A percentile compares a stretch with the other conserved stretches of the same genome.
These are phyloP conservation scores for Narthecium ossifragum DNA, from an alignment of 106 monocot genomes.

Conservation along the genomic window DNA sequence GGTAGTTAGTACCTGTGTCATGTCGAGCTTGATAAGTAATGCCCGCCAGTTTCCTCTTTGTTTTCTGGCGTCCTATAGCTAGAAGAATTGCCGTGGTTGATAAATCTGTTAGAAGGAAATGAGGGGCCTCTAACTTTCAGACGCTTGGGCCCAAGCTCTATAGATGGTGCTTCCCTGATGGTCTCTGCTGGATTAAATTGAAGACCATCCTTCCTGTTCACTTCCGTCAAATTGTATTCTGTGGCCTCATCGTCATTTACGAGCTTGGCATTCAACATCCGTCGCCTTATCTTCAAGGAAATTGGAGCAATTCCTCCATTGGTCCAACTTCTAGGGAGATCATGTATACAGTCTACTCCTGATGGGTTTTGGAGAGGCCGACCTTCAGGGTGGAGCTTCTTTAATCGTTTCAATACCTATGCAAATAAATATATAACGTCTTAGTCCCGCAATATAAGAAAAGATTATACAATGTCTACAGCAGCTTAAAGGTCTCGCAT, in stretches of 20 bases:
- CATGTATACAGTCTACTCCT: not conserved
- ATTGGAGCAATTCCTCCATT: not conserved
- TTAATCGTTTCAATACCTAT: conserved; percentile 23
- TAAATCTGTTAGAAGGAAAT: conserved; percentile 2
- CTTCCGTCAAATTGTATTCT: not conserved
- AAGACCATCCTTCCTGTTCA: conserved; percentile 6
- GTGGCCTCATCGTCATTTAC: not conserved
- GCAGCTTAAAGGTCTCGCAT: too few species aligned
- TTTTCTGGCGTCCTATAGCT: not conserved
- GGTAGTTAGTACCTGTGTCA: conserved; percentile 18
- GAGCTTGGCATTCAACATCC: not conserved
- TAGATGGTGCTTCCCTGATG: conserved; percentile 3
- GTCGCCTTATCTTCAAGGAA: conserved; percentile 1
- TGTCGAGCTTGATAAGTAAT: not conserved
- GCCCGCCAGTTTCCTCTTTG: not conserved
- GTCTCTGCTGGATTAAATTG: conserved; percentile 3
- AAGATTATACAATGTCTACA: not conserved
- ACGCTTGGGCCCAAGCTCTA: conserved; percentile 20
- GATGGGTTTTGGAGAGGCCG: not conserved
- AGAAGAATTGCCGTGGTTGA: not conserved
- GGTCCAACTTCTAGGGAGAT: not conserved
- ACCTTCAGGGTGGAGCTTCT: conserved; percentile 9
- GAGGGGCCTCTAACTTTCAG: conserved; percentile 18
- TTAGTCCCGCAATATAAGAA: not conserved
- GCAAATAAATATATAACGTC: not conserved